Base-by-base conservation (phyloP, 306 rosid species). In the Lotus japonicus region DNA sequence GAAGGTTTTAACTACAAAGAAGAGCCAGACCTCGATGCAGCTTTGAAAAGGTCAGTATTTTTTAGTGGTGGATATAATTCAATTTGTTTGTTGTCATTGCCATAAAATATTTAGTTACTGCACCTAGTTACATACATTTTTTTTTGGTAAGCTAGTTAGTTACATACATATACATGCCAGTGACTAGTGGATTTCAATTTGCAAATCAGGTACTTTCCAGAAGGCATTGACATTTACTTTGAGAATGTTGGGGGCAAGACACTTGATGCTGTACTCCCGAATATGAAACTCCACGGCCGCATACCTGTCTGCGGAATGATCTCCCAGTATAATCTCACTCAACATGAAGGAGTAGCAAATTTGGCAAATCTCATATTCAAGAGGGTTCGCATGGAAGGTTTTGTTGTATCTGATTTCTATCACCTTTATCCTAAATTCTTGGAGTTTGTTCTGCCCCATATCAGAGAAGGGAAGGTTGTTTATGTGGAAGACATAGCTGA, bases 221-320 rank as follows among this genome's bases (percentile, higher is more conserved):
- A 77, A 70, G 81, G 81, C 63, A 77, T 71, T 49, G 76, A 71
- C 58, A 76, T 76, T 5, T 76, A 76, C 65, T 76, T 60, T 44
- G 75, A 76, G 65, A 76, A 76, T 68, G 75, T 76, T 42, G 80
- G 80, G 1, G 75, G 80, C 1, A 75, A 75, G 59, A 75, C 66
- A 64, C 80, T 80, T 33, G 84, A 80, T 64, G 78, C 67, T 4
- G 78, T 70, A 9, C 78, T 80, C 0, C 4, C 4, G 23, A 80
- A 80, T 9, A 80, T 80, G 77, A 64, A 66, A 70, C 1, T 12
- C 2, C 61, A 58, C 15, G 71, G 80, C 0, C 74, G 78, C 44
- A 80, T 80, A 31, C 54, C 66, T 0, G 42, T 57, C 0, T 80
- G 80, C 21, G 84, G 84, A 65, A 80, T 80, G 84, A 1, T 80